Percentiles rank a stretch among this genome's conserved stretches.
These are phyloP conservation scores for Pythium myriotylum DNA, from an alignment of 352 stramenopile species.

Conservation along the genomic window DNA sequence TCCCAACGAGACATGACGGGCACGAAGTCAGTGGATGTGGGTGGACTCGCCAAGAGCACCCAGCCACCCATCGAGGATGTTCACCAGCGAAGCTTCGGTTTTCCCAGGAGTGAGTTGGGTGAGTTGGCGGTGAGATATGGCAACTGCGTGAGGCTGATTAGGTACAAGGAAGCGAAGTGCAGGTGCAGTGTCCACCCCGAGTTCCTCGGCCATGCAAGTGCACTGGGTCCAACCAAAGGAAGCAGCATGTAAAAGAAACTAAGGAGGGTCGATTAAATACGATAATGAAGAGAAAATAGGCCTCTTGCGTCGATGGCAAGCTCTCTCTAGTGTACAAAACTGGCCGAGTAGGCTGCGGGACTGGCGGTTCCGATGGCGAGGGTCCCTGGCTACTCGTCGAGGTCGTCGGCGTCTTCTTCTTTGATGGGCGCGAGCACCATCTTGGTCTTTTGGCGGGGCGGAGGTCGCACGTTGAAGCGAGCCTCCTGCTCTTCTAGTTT, in stretches of 20 bases:
- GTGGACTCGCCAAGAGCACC: too few species aligned
- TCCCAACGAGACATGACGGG: too few species aligned
- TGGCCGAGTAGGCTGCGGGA: constrained; percentile 1
- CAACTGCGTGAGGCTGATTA: too few species aligned
- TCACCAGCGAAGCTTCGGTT: too few species aligned
- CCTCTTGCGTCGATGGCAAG: not conserved
- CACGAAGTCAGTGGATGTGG: too few species aligned
- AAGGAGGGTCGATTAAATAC: constrained; percentile 15
- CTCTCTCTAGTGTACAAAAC: constrained; percentile 14
- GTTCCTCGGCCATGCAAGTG: too few species aligned
- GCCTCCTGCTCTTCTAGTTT: constrained; percentile 82
- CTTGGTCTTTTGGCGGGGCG: constrained; percentile 38
- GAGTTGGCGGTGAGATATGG: too few species aligned
- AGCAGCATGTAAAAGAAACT: not conserved
- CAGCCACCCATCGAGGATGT: too few species aligned
- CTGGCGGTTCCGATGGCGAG: constrained; percentile 3
- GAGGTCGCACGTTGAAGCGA: constrained; percentile 48
- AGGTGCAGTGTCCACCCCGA: too few species aligned
- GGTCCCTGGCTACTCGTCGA: not conserved
- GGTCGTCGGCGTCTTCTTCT: constrained; percentile 29
- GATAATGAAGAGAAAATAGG: not conserved
- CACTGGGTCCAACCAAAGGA: too few species aligned
- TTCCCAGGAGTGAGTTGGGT: too few species aligned
- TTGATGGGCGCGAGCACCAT: constrained; percentile 40
- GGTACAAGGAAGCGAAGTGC: too few species aligned